Base-by-base conservation (phyloP, 2,329 filamentous ascomycete species). In the Escovopsis sp. region DNA sequence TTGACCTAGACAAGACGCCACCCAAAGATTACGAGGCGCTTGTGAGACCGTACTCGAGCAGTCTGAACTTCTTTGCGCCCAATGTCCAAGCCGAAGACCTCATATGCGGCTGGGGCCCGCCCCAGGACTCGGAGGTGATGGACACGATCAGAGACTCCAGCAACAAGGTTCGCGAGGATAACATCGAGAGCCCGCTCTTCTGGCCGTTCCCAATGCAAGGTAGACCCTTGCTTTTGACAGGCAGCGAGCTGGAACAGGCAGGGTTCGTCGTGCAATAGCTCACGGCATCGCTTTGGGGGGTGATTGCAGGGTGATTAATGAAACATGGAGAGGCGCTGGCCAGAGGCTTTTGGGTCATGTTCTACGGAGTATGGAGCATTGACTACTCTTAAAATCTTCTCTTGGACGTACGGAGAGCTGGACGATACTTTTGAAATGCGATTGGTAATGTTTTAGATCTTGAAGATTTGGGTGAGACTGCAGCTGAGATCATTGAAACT, bases 121-220 rank as follows among this genome's bases (percentile, higher is more conserved):
- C 40, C 10, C 27, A 30, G 27, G 3, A 30, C 27, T 43, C 42
- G 35, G 43, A 39, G 20, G 43, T 40, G 35, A 47, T 47, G 7
- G 47, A 45, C 7, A 41, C 42, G 25, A 47, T 48, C 11, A 41
- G 47, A 30, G 40, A 38, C 8, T 39, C 43, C 2, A 45, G 24
- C 1, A 45, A 54, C 5, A 51, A 54, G 39, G 52, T 51, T 32
- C 41, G 55, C 7, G 61, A 61, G 0, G 63, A 64, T 16, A 57
- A 51, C 15, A 54, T 66, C 46, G 66, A 72, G 44, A 74, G 74
- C 42, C 72, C 72, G 14, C 56, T 76, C 2, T 76, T 76, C 49
- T 77, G 73, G 73, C 71, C 72, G 1, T 76, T 76, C 45, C 72
- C 73, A 0, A 70, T 75, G 68, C 72, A 76, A 48, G 72, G 72